Evolutionary conservation across 1,284 basidiomycete genomes (phyloP).

Genomic region (Microbotryum intermedium): DNA sequence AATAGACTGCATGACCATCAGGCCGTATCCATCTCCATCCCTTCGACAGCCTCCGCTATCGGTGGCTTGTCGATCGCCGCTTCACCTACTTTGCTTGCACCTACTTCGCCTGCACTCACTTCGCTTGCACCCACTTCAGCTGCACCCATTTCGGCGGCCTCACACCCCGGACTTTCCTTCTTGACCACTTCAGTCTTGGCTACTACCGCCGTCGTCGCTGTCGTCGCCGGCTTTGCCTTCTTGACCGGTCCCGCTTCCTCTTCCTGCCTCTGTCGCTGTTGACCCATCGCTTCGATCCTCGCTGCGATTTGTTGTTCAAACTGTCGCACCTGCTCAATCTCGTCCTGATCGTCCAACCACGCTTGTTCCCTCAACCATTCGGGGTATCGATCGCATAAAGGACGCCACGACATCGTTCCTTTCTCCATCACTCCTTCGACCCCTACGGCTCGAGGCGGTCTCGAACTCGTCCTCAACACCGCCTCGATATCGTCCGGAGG

Average conservation of each 20-base stretch:
- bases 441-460: neutral
- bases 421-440: neutral
- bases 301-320: neutral
- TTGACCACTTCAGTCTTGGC: neutral
- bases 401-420: constrained; percentile 54
- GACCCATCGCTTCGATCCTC: neutral
- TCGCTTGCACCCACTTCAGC: too few relatives aligned
- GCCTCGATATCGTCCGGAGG: constrained; percentile 43
- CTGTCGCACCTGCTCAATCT: constrained; percentile 1
- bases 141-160: too few relatives aligned
- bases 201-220: neutral
- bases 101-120: too few relatives aligned
- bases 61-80: too few relatives aligned
- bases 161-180: neutral
- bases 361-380: constrained; percentile 72
- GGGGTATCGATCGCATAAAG: constrained; percentile 62
- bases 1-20: too few relatives aligned
- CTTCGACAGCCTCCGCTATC: too few relatives aligned
- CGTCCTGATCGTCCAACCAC: constrained; percentile 48
- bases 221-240: neutral
- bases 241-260: neutral
- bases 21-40: too few relatives aligned
- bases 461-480: neutral
- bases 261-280: neutral
- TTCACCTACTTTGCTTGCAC: too few relatives aligned